phyloP scores from a whole-genome alignment of 2,329 filamentous ascomycete species.

The Colletotrichum navitas region DNA sequence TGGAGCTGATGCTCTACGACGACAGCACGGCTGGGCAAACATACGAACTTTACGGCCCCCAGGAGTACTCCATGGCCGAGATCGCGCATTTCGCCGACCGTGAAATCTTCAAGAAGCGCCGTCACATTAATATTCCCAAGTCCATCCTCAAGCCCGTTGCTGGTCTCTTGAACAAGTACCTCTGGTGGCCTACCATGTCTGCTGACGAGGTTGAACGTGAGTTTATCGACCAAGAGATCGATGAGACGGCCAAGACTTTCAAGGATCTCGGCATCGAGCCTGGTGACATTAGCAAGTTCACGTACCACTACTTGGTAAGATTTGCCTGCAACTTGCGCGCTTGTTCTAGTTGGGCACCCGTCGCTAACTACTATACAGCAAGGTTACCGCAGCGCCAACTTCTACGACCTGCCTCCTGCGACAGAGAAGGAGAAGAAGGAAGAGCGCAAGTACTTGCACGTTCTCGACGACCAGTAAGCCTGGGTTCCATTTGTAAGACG shows the following conservation, averaged over 20 bases:
- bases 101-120: constrained; percentile 90
- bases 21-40: constrained; percentile 92
- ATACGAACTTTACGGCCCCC: constrained; percentile 94
- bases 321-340: not conserved
- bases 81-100: constrained; percentile 89
- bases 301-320: constrained; percentile 93
- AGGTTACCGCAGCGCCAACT: constrained; percentile 88
- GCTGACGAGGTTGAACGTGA: constrained; percentile 91
- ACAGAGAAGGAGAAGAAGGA: constrained; percentile 95
- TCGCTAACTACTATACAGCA: constrained; percentile 68
- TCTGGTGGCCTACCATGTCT: constrained; percentile 91
- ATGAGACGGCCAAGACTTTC: constrained; percentile 93
- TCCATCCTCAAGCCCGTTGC: constrained; percentile 80
- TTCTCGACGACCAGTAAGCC: constrained; percentile 79
- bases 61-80: constrained; percentile 89
- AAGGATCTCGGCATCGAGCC: constrained; percentile 92
- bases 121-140: constrained; percentile 93
- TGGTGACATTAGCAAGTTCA: constrained; percentile 85
- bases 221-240: constrained; percentile 93
- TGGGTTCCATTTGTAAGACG: constrained; percentile 42
- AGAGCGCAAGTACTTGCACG: constrained; percentile 97
- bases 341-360: not conserved
- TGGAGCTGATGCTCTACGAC: constrained; percentile 91
- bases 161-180: constrained; percentile 78
- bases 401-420: constrained; percentile 93